Evolutionary conservation across 2,329 filamentous ascomycete genomes (phyloP).

Genomic region (Fusarium sp.): DNA sequence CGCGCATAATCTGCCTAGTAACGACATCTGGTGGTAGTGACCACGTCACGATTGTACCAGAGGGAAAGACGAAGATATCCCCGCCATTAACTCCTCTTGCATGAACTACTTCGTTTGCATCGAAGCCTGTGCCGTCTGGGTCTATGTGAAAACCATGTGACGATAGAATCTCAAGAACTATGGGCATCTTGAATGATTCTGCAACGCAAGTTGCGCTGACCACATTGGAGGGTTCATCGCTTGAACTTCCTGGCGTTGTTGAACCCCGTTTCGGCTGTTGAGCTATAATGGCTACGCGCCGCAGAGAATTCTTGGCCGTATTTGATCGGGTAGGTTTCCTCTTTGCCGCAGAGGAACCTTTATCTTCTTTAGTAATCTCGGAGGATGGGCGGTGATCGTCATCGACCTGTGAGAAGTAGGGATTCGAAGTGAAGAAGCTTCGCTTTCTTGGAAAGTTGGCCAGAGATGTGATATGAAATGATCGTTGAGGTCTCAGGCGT

Average conservation of each 20-base stretch:
- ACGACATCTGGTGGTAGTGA: constrained; percentile 82
- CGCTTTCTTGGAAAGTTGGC: constrained; percentile 64
- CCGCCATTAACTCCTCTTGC: constrained; percentile 72
- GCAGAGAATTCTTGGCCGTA: constrained; percentile 76
- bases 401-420: constrained; percentile 60
- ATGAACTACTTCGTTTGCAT: constrained; percentile 71
- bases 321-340: constrained; percentile 59
- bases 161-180: constrained; percentile 67
- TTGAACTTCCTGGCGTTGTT: constrained; percentile 40
- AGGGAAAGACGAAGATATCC: constrained; percentile 96
- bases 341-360: constrained; percentile 49
- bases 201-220: constrained; percentile 72
- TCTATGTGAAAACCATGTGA: constrained; percentile 71
- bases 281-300: constrained; percentile 87
- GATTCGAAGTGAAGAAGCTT: constrained; percentile 74
- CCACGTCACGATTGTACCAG: constrained; percentile 94
- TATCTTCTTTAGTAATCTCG: constrained; percentile 36
- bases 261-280: constrained; percentile 65
- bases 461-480: constrained; percentile 60
- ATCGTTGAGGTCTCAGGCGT: constrained; percentile 47
- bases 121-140: constrained; percentile 70
- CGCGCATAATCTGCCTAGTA: constrained; percentile 77
- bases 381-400: constrained; percentile 44
- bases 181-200: constrained; percentile 72
- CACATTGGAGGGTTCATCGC: constrained; percentile 55